phyloP scores from a whole-genome alignment of 78 protist genomes.

The Isochrysis galbana region DNA sequence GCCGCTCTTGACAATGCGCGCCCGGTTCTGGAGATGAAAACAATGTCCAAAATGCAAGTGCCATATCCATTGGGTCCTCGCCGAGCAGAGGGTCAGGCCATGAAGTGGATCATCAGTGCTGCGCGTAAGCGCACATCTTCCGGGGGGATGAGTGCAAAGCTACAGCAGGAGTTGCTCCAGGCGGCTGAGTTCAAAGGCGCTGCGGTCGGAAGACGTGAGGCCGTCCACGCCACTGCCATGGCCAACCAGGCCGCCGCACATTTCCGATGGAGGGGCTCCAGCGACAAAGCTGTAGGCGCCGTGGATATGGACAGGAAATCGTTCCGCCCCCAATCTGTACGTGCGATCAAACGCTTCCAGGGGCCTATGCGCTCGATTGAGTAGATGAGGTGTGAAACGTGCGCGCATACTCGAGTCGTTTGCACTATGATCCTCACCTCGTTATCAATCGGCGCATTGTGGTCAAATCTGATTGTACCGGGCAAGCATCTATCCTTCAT shows the following conservation, averaged over 20 bases:
- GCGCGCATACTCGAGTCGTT: too few relatives aligned
- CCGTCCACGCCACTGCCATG: neutral
- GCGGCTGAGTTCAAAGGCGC: neutral
- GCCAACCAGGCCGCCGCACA: conserved; percentile 8
- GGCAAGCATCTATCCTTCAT: too few relatives aligned
- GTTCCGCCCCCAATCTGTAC: neutral
- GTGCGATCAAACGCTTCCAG: neutral
- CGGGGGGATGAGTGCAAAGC: neutral
- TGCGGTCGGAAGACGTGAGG: neutral
- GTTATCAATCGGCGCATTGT: too few relatives aligned
- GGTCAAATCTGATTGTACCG: too few relatives aligned
- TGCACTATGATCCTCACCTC: too few relatives aligned
- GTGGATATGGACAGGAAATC: neutral
- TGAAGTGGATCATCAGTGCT: neutral
- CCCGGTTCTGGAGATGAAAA: neutral
- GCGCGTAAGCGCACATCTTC: neutral
- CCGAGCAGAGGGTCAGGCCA: neutral
- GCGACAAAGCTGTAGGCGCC: neutral
- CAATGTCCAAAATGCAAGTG: neutral
- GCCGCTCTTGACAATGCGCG: neutral
- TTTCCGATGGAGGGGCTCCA: neutral
- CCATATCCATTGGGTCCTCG: neutral
- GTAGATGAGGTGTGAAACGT: too few relatives aligned
- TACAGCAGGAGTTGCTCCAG: neutral
- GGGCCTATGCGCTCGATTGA: neutral